Evolutionary conservation across 2,329 filamentous ascomycete genomes (phyloP).

Genomic region (Fusarium neocosmosporiellum): DNA sequence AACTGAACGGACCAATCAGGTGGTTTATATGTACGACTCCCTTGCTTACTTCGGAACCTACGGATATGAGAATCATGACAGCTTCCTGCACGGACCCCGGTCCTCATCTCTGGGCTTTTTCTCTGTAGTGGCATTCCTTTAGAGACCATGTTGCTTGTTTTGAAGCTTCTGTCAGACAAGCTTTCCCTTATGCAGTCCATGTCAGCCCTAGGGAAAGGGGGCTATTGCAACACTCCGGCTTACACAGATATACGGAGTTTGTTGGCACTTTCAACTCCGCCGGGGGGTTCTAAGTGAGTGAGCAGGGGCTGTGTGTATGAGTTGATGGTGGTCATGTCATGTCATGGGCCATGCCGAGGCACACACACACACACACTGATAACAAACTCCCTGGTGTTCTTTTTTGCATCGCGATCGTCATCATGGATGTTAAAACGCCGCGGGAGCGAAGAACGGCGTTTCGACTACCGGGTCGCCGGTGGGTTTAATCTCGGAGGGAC

Average conservation of each 20-base stretch:
- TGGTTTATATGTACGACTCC: not conserved
- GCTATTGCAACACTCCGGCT: not conserved
- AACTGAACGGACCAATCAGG: not conserved
- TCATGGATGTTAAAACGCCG: not conserved
- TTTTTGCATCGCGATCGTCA: not conserved
- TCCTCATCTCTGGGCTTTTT: not conserved
- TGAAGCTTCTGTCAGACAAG: conserved; percentile 14
- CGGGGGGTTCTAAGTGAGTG: not conserved
- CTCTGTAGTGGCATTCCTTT: not conserved
- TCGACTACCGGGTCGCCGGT: not conserved
- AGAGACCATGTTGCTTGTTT: not conserved
- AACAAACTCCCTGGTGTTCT: not conserved
- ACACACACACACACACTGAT: not conserved
- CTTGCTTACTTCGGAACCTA: conserved; percentile 17
- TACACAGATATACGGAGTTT: not conserved
- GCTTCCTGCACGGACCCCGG: not conserved
- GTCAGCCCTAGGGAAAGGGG: conserved; percentile 31
- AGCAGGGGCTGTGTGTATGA: not conserved
- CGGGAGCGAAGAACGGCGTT: not conserved
- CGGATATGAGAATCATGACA: conserved; percentile 15
- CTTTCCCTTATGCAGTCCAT: conserved; percentile 13
- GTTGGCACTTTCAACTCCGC: not conserved
- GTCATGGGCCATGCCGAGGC: not conserved
- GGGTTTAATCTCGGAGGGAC: conserved; percentile 3
- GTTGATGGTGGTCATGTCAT: not conserved